Base-by-base conservation (phyloP, 495 filamentous ascomycete genomes). In the Penicillium taxi region DNA sequence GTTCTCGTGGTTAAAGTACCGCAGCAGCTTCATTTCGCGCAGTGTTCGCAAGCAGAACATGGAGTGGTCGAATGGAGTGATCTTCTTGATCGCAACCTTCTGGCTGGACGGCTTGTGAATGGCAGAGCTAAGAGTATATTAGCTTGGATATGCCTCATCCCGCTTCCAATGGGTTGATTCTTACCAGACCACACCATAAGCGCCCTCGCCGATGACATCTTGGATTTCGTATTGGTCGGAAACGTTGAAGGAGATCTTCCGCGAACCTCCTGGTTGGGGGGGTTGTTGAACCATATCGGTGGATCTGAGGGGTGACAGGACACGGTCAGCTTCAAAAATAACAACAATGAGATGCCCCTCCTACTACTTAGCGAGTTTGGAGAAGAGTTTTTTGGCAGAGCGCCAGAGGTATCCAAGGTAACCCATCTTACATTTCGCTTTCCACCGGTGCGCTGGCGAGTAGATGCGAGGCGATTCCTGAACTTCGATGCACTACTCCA, bases 1-100 rank as follows among this genome's bases (percentile, higher is more conserved):
- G 64, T 99, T 99, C 66, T 99, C 93, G 56, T 99, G 93, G 67
- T 99, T 99, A 74, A 99, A 99, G 65, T 99, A 96, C 48, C 93
- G 78, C 47, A 99, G 71, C 37, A 99, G 73, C 75, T 99, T 99
- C 93, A 99, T 99, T 66, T 99, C 93, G 54, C 93, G 87, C 46
- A 99, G 69, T 5, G 93, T 99, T 53, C 93, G 75, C 49, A 99
- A 67, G 59, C 91, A 96, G 73, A 98, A 98, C 90, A 96, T 96
- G 52, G 87, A 95, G 57, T 96, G 90, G 48, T 98, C 91, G 66
- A 96, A 96, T 1, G 91, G 93, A 1, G 89, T 96, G 52, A 99
- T 99, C 75, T 99, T 99, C 72, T 99, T 99, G 70, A 99, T 99
- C 19, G 93, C 93, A 33, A 99, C 93, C 69, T 96, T 96, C 66